These are phyloP conservation scores for Dichotomocladium elegans DNA, from an alignment of 371 early-diverging fungal genomes.

Conservation along the genomic window DNA sequence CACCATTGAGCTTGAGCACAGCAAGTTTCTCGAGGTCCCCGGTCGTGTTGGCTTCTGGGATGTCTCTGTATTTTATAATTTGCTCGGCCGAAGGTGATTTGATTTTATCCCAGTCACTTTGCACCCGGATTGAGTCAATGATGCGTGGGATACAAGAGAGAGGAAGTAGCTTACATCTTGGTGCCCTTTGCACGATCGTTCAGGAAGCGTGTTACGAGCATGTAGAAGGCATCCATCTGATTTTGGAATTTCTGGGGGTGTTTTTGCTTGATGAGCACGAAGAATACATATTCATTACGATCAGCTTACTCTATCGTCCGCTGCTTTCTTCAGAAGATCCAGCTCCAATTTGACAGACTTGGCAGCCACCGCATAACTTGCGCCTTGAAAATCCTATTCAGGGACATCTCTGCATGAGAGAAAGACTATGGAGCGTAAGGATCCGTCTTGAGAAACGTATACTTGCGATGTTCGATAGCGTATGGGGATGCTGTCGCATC, in stretches of 20 bases:
- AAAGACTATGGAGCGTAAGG: neutral
- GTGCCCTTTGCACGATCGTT: slow-evolving; percentile 76
- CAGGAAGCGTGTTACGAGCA: slow-evolving; percentile 84
- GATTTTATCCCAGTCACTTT: slow-evolving; percentile 91
- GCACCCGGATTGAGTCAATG: neutral
- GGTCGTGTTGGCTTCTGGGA: slow-evolving; percentile 48
- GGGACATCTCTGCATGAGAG: neutral
- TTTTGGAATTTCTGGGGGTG: neutral
- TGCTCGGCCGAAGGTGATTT: slow-evolving; percentile 85
- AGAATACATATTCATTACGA: no score
- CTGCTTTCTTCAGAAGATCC: slow-evolving; percentile 47
- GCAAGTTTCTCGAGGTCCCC: slow-evolving; percentile 88
- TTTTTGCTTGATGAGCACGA: no score
- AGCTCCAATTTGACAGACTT: slow-evolving; percentile 63
- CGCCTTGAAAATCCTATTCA: slow-evolving; percentile 58
- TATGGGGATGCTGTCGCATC: slow-evolving; percentile 59
- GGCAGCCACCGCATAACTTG: slow-evolving; percentile 64
- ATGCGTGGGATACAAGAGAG: neutral
- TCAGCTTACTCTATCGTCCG: slow-evolving; percentile 53
- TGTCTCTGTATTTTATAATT: slow-evolving; percentile 72
- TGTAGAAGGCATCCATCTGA: slow-evolving; percentile 89
- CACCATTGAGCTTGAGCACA: slow-evolving; percentile 99
- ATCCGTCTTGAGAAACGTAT: neutral
- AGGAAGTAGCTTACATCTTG: slow-evolving; percentile 72
- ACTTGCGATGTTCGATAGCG: slow-evolving; percentile 56